Evolutionary conservation across 345 rosid genomes (phyloP), one percentile per base, ranked within the genome.

Genomic region (Bruguiera gymnorhiza): DNA sequence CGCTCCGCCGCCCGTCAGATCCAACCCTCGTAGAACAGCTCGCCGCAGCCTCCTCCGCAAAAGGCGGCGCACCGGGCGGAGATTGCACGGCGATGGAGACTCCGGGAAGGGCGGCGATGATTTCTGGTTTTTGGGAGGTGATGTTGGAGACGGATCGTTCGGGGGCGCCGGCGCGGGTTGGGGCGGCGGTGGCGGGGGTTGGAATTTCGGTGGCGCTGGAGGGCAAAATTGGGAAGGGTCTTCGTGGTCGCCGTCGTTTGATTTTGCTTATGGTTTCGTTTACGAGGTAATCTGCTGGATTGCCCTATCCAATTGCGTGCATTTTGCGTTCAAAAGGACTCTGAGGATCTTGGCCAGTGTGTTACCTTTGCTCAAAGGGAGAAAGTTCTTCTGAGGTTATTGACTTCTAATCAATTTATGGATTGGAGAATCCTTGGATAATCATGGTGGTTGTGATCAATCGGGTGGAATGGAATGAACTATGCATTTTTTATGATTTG

Each of bases 271-370:
- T 74, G 85, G 82, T 43, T 95, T 91, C 21, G 81, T 91, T n/a
- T 91, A 92, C 39, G 99, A 95, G 81, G 99, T 95, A 82, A 76
- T 95, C 37, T 86, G 83, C 56, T 95, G 99, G 99, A 95, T 95
- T 13, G 97, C 90, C 0, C 71, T 95, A 43, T 88, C 99, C 43
- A 89, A 84, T 37, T 95, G 99, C 21, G 84, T 89, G 66, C 97
- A 91, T 63, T 95, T 89, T 24, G 96, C 96, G 0, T 89, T 91
- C 72, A 90, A 88, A 86, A 91, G 82, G 87, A 74, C 85, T 57
- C 75, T 80, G 72, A 83, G 84, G 81, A 78, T 80, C 18, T 67
- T 83, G 29, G 75, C 88, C 0, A 70, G 63, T 58, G 76, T 71
- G 26, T 69, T 36, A 57, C 60, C 3, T 88, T 76, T 67, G 77